Conservation (phyloP, 2,329 filamentous ascomycete genomes). For the Penicillium sp. region DNA sequence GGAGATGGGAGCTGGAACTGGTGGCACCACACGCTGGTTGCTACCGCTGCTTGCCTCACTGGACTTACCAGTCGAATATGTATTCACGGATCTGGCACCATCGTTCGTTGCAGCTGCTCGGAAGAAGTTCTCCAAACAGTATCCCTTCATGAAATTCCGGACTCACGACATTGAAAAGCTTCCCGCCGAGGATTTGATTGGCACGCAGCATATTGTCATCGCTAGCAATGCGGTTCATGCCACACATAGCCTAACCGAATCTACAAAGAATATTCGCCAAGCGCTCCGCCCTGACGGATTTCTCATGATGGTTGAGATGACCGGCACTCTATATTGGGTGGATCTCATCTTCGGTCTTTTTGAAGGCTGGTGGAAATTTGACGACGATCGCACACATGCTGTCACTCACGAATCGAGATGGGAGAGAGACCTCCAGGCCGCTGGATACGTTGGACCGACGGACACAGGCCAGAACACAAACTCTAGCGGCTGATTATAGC, state of each 20-base stretch:
- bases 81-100: conserved; percentile 42
- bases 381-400: conserved; percentile 39
- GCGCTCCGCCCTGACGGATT: conserved; percentile 32
- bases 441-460: conserved; percentile 38
- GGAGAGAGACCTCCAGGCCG: conserved; percentile 29
- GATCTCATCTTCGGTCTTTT: conserved; percentile 39
- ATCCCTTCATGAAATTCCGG: conserved; percentile 27
- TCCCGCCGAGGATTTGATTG: conserved; percentile 19
- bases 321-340: conserved; percentile 27
- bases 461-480: conserved; percentile 24
- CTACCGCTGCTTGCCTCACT: conserved; percentile 28
- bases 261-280: conserved; percentile 27
- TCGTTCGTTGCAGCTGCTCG: conserved; percentile 38
- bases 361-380: conserved; percentile 43
- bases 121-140: conserved; percentile 29
- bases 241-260: conserved; percentile 30
- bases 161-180: conserved; percentile 34
- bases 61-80: conserved; percentile 38
- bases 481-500: conserved; percentile 29
- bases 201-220: conserved; percentile 35
- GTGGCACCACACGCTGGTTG: conserved; percentile 38
- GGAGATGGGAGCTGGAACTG: conserved; percentile 37
- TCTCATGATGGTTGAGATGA: conserved; percentile 37
- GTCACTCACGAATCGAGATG: conserved; percentile 22
- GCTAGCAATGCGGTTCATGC: conserved; percentile 41